These are phyloP conservation scores for Oryza longistaminata DNA, from an alignment of 176 grass and related monocot species.

Conservation along the genomic window DNA sequence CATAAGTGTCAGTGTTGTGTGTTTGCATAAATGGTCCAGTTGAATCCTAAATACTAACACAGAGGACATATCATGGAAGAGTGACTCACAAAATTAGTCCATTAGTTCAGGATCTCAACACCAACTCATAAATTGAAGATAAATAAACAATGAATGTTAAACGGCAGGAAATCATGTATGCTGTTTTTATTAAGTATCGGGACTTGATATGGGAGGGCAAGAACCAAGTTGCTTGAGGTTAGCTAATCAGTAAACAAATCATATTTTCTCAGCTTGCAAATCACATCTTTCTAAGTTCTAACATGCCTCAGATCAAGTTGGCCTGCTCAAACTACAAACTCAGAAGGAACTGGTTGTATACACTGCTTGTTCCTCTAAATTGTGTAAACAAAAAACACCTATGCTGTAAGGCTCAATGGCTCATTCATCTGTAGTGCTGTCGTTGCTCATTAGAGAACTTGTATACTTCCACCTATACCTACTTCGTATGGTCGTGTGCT, in stretches of 20 bases:
- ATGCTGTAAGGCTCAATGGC: not conserved
- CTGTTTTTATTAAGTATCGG: not conserved
- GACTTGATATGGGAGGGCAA: not conserved
- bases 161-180: not conserved
- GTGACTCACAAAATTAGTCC: not conserved
- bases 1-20: not conserved
- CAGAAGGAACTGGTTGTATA: not conserved
- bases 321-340: not conserved
- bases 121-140: not conserved
- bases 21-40: not conserved
- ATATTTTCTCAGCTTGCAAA: not conserved
- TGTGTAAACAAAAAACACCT: not conserved
- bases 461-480: not conserved
- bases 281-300: slow-evolving; percentile 3
- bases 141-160: not conserved
- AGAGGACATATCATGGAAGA: not conserved
- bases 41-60: not conserved
- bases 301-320: not conserved
- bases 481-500: not conserved
- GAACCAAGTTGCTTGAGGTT: not conserved
- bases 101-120: not conserved
- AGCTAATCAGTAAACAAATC: not conserved
- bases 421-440: slow-evolving; percentile 3
- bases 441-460: slow-evolving; percentile 8
- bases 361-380: not conserved